Percentiles rank a stretch among this genome's conserved stretches.
Conservation (phyloP, 305 asterid genomes). For the Plantago lanceolata region DNA sequence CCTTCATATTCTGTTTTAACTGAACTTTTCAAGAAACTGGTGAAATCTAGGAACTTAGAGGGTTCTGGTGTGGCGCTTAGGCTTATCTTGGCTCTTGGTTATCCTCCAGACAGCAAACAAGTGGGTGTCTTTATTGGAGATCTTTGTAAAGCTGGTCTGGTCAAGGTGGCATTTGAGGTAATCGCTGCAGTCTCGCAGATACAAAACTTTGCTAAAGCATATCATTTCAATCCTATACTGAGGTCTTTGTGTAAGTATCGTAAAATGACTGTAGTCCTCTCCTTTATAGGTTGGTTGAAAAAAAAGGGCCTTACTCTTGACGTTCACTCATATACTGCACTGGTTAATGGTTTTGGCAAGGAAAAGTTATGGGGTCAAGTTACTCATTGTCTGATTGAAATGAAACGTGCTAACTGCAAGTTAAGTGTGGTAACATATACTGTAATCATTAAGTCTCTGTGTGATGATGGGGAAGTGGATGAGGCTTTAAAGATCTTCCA, state of each 20-base stretch:
- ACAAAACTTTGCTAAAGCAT: constrained; percentile 28
- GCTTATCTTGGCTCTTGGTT: constrained; percentile 36
- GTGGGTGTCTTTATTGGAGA: constrained; percentile 36
- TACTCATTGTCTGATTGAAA: constrained; percentile 36
- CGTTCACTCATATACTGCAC: constrained; percentile 49
- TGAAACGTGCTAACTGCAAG: constrained; percentile 40
- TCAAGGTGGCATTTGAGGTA: constrained; percentile 35
- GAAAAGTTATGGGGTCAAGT: constrained; percentile 44
- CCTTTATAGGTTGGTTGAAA: constrained; percentile 48
- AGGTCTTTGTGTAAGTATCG: constrained; percentile 53
- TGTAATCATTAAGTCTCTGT: constrained; percentile 45
- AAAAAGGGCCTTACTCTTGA: constrained; percentile 44
- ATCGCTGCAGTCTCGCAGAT: constrained; percentile 30
- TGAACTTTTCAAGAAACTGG: constrained; percentile 39
- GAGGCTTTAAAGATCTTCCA: constrained; percentile 36
- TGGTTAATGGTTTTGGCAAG: constrained; percentile 49
- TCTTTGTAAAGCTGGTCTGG: constrained; percentile 42
- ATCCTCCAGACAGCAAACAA: constrained; percentile 29
- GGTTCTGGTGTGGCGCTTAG: constrained; percentile 37
- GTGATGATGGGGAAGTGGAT: constrained; percentile 46
- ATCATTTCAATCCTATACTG: constrained; percentile 41
- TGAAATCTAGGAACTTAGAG: constrained; percentile 31
- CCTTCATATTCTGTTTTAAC: constrained; percentile 41
- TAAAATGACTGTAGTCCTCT: constrained; percentile 28
- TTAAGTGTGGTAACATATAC: constrained; percentile 49